Percentiles rank a stretch among this genome's conserved stretches.
These are phyloP conservation scores for Penicillium sp. DNA, from an alignment of 2,329 filamentous ascomycete genomes.

Conservation along the genomic window DNA sequence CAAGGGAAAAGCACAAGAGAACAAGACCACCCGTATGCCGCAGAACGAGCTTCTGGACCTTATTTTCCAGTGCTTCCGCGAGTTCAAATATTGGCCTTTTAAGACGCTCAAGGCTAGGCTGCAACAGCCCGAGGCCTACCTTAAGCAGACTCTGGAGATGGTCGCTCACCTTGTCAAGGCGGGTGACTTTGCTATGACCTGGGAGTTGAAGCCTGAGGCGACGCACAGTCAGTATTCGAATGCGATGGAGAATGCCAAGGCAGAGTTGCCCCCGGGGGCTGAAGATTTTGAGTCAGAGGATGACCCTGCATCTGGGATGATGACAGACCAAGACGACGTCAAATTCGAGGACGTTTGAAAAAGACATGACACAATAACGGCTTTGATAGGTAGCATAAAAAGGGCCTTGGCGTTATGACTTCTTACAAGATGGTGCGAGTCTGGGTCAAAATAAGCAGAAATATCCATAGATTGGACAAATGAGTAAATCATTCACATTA, in stretches of 20 bases:
- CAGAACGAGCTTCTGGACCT: constrained; percentile 82
- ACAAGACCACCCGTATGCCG: constrained; percentile 86
- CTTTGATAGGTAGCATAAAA: constrained; percentile 25
- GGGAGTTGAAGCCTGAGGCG: constrained; percentile 72
- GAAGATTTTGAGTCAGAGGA: constrained; percentile 52
- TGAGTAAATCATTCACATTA: neutral
- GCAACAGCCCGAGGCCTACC: constrained; percentile 86
- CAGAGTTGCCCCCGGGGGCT: constrained; percentile 48
- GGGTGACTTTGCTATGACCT: constrained; percentile 80
- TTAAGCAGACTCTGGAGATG: constrained; percentile 78
- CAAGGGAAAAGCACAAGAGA: constrained; percentile 56
- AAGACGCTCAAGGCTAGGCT: constrained; percentile 73
- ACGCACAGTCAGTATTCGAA: constrained; percentile 50
- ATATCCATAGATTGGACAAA: constrained; percentile 7
- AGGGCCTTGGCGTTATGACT: constrained; percentile 20
- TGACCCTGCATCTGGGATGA: constrained; percentile 48
- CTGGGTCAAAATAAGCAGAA: neutral
- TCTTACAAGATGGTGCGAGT: constrained; percentile 6
- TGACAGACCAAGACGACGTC: constrained; percentile 61
- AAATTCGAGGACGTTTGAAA: constrained; percentile 72
- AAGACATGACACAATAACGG: constrained; percentile 5
- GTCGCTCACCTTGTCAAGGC: constrained; percentile 78
- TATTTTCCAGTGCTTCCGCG: constrained; percentile 76
- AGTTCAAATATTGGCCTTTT: constrained; percentile 92
- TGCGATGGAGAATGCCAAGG: constrained; percentile 48